Evolutionary conservation across 2,329 filamentous ascomycete species (phyloP).

Genomic region (Calycina herbarum): DNA sequence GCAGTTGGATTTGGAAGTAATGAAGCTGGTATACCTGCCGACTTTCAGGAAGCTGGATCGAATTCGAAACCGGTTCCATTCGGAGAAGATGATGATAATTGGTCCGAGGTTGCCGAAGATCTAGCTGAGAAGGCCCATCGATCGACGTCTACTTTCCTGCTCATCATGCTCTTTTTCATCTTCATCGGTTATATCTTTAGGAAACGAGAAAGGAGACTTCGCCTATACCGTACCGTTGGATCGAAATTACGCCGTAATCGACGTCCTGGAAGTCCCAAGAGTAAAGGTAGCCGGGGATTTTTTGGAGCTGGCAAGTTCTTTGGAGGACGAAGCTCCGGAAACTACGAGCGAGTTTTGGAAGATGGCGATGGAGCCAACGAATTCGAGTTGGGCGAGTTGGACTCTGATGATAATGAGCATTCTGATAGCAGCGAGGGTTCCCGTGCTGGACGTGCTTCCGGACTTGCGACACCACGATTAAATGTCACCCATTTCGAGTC

Average conservation of each 20-base stretch:
- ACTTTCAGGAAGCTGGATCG: constrained; percentile 83
- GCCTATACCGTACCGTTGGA: constrained; percentile 56
- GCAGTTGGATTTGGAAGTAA: constrained; percentile 96
- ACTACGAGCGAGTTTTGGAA: constrained; percentile 85
- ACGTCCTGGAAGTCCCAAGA: constrained; percentile 47
- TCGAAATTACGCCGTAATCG: constrained; percentile 44
- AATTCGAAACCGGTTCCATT: constrained; percentile 37
- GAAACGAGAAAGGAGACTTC: constrained; percentile 72
- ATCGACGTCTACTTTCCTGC: constrained; percentile 69
- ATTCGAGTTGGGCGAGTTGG: constrained; percentile 73
- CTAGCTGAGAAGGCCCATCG: constrained; percentile 67
- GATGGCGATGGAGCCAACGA: constrained; percentile 68
- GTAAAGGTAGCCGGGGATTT: constrained; percentile 48
- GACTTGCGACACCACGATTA: constrained; percentile 66
- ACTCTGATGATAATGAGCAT: constrained; percentile 63
- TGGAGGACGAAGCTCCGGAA: constrained; percentile 49
- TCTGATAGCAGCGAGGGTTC: constrained; percentile 59
- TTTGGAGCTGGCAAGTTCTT: constrained; percentile 65
- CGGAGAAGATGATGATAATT: constrained; percentile 59
- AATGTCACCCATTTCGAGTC: constrained; percentile 53
- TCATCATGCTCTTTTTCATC: constrained; percentile 74
- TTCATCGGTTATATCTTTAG: constrained; percentile 72
- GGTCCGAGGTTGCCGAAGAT: constrained; percentile 52
- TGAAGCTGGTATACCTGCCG: constrained; percentile 57
- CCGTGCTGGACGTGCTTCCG: constrained; percentile 60